Conservation (phyloP, 768 basidiomycete genomes). For the Cystobasidium tubakii region DNA sequence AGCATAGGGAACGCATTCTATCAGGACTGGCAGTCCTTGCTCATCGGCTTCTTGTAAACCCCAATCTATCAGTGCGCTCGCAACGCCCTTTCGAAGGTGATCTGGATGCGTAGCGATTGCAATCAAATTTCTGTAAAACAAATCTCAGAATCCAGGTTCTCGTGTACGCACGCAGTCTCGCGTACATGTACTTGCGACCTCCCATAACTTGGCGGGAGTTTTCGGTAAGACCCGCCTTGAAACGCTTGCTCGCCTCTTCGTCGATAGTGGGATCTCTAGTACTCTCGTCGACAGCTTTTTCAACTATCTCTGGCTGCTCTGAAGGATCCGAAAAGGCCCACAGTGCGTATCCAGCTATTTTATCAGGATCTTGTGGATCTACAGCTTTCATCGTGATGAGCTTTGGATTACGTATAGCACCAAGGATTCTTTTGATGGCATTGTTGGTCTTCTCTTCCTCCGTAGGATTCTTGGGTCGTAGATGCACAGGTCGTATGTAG, state of each 20-base stretch:
- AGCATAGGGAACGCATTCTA: not conserved
- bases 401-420: not conserved
- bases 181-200: not conserved
- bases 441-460: not conserved
- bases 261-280: not conserved
- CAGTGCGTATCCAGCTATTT: not conserved
- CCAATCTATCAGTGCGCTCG: slow-evolving; percentile 5
- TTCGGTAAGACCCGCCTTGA: not conserved
- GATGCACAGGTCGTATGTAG: not conserved
- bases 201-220: not conserved
- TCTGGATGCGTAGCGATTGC: slow-evolving; percentile 6
- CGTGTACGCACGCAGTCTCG: not conserved
- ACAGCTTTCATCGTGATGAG: not conserved
- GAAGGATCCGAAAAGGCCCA: not conserved
- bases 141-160: not conserved
- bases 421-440: not conserved
- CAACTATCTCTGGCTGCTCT: too few species aligned
- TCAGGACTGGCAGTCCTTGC: not conserved
- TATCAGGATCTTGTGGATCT: not conserved
- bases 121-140: not conserved
- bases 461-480: not conserved
- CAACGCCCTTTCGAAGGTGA: not conserved
- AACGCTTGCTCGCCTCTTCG: not conserved
- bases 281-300: not conserved
- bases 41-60: not conserved